Base-by-base conservation (phyloP, 192 early-diverging fungal species). In the Linnemannia elongata region DNA sequence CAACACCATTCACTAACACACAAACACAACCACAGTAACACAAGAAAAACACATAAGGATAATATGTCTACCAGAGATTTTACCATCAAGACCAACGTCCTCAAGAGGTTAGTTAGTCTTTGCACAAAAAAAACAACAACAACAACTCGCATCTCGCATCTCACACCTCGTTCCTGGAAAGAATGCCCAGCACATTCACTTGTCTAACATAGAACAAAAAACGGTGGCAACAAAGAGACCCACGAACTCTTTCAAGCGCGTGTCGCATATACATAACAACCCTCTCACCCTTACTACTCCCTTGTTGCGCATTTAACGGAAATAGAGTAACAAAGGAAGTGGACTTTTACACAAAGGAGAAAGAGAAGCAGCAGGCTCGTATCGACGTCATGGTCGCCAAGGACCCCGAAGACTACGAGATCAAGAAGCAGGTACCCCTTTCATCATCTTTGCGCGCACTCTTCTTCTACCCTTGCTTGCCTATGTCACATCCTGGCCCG, bases 381-480 rank as follows among this genome's bases (percentile, higher is more conserved):
- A 92, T 94, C 45, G 90, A 91, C 39, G 93, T 87, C 39, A 75
- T 94, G 49, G 78, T 88, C 36, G 90, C 77, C 30, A 85, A 88
- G 10, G 89, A 88, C 57, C 91, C 91, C 33, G 92, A 94, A 76
- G 88, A 91, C 42, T 83, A 89, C 45, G 90, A 92, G 73, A 88
- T 94, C 78, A 85, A 89, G 77, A 93, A 94, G 82, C 93, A 94
- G 90, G 93, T 92, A 92, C 8, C n/a, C 8, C n/a, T 10, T 3
- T 22, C 17, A 7, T 60, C 20, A 20, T 27, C 33, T 38, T 27
- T 17, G 18, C 4, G 3, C 15, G 36, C 30, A 33, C 52, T 49
- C 30, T 22, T 7, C 42, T 18, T 33, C 33, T 12, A 45, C 13
- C 49, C 38, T 8, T 68, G 15, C 38, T 8, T 68, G 15, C 2